Conservation (phyloP, 495 filamentous ascomycete genomes). For the Aspergillus coremiiformis region DNA sequence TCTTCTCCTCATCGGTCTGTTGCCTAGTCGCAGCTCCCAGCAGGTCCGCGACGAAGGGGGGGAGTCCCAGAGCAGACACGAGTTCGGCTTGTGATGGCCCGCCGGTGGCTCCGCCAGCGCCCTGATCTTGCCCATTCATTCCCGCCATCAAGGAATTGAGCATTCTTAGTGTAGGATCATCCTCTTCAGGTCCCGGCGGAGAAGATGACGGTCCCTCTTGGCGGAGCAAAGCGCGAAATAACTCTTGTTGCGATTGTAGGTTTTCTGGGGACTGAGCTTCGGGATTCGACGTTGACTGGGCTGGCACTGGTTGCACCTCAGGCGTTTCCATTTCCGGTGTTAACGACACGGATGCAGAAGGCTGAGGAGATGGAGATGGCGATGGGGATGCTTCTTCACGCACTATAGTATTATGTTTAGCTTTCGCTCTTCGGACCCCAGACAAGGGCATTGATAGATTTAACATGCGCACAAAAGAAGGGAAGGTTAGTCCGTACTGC, state of each 20-base stretch:
- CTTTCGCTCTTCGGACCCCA: not conserved
- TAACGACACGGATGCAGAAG: conserved; percentile 12
- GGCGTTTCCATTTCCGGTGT: conserved; percentile 14
- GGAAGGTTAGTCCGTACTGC: conserved; percentile 21
- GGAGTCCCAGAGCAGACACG: conserved; percentile 31
- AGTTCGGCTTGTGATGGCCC: conserved; percentile 29
- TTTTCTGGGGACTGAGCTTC: conserved; percentile 14
- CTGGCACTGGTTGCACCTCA: conserved; percentile 2
- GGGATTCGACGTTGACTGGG: not conserved
- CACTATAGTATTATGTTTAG: conserved; percentile 11
- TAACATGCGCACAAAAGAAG: not conserved
- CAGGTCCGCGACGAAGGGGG: conserved; percentile 41
- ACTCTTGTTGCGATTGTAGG: conserved; percentile 37
- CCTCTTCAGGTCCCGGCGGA: conserved; percentile 24
- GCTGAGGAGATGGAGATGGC: conserved; percentile 23
- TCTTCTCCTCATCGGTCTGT: conserved; percentile 37
- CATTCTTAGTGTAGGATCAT: conserved; percentile 57
- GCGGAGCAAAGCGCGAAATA: conserved; percentile 38
- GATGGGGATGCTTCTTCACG: conserved; percentile 28
- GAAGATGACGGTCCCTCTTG: conserved; percentile 27
- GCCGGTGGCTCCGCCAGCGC: conserved; percentile 11
- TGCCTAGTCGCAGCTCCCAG: conserved; percentile 22
- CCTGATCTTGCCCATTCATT: conserved; percentile 13
- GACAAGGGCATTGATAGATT: not conserved
- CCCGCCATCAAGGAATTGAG: conserved; percentile 53